Evolutionary conservation across 164 flowering plant genomes (phyloP), one percentile per base, ranked within the genome.

Genomic region (Dillenia turbinata): DNA sequence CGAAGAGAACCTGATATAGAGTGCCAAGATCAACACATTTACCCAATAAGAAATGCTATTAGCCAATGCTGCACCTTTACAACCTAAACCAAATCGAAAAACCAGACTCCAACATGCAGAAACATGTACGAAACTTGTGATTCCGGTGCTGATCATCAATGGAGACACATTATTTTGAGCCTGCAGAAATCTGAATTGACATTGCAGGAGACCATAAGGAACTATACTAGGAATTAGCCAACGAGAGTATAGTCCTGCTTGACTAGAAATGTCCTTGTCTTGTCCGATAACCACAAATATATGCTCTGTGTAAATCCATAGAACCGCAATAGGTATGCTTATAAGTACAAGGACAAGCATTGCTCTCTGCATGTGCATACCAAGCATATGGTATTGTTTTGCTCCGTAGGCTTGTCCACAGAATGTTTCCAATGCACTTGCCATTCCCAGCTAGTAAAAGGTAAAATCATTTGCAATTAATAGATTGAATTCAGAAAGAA

Each of bases 181-280:
- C 63, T 60, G 63, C 12, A 60, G 49, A 44, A 49, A 60, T 49
- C 54, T 24, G 43, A 51, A 12, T 3, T 49, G 63, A 15, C 54
- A 51, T 22, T 60, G 63, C 16, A 60, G 54, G 19, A 51, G 54
- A 10, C 54, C 63, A 9, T 60, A 60, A 19, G 71, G 58, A 15
- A 69, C 16, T 33, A 74, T 58, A 49, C 71, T 60, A 15, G 77
- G 77, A 10, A 74, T 66, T 66, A 69, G 12, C 65, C 64, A 74
- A 11, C n/a, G 26, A 22, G 68, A 62, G 52, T 69, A 74, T 12
- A 47, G 16, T 2, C 71, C 77, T 2, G 74, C 60, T 14, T 69
- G 49, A 1, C 2, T 10, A 44, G 77, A 47, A 22, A 73, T 66
- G 15, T 62, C 47, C 0, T 51, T 47, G 47, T 66, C 65, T 57